Evolutionary conservation across 768 basidiomycete species (phyloP), one percentile per base, ranked within the genome.

Genomic region (Mycena alexandri): DNA sequence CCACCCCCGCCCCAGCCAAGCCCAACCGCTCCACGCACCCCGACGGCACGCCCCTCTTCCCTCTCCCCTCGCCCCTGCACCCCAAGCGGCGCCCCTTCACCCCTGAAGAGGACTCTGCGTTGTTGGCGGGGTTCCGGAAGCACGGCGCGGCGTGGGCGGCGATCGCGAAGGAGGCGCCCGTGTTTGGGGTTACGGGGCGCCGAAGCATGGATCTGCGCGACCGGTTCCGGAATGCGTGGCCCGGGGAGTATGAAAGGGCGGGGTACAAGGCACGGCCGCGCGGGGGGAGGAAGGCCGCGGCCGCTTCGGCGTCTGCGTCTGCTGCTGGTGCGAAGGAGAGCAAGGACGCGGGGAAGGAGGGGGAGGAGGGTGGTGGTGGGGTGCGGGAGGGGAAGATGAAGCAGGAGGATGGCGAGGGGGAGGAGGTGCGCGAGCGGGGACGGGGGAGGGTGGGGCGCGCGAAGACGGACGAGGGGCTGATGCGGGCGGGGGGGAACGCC

Each of bases 131-230:
- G 19, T 96, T 94, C 79, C 92, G 94, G 75, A 91, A 89, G 76
- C 92, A 96, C 73, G 94, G 94, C 68, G 94, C 94, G 0, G 88
- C 93, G 2, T 96, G 94, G 94, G 93, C 94, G 11, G 88, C 90
- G 41, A 95, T 96, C 73, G 93, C 92, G 71, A 94, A 95, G 77
- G 93, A 95, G 78, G 69, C 61, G 24, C 92, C 94, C 38, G 80
- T 95, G 59, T 95, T 96, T 79, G 88, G 90, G 76, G 89, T 90
- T 72, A 92, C 93, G 77, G 90, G 90, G 69, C 82, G 94, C 16
- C 87, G 93, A 63, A 93, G 91, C 29, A 96, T 94, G 0, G 94
- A 96, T 79, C 81, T 96, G 62, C 81, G 94, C 24, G 94, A 96
- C 76, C 83, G 94, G 55, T 96, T 96, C 73, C 85, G 94, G 67